Percentiles rank a stretch among this genome's conserved stretches.
Conservation (phyloP, 495 filamentous ascomycete species). For the Penicillium crystallinum region DNA sequence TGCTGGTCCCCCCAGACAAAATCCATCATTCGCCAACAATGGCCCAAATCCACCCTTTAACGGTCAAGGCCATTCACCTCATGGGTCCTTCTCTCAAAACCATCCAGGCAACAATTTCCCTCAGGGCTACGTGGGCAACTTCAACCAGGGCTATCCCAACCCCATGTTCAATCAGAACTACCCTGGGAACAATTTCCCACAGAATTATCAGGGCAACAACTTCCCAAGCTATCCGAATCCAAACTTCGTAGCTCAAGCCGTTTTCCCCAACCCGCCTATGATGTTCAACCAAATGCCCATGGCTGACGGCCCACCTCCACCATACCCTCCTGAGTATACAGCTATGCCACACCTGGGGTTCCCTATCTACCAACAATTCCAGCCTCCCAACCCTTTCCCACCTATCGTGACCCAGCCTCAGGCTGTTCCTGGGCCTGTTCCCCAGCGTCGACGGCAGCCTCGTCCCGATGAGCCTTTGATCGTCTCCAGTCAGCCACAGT, state of each 20-base stretch:
- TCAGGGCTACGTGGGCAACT: not conserved
- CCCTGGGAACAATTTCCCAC: not conserved
- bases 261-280: not conserved
- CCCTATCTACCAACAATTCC: not conserved
- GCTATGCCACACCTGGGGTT: not conserved
- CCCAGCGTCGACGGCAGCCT: not conserved
- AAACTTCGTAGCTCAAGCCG: not conserved
- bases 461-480: not conserved
- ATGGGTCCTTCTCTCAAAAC: not conserved
- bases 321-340: not conserved
- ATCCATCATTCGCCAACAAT: not conserved
- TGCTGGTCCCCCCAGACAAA: not conserved
- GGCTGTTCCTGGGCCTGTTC: not conserved
- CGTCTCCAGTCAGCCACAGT: constrained; percentile 3
- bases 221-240: not conserved
- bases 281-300: not conserved
- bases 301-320: not conserved
- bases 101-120: not conserved
- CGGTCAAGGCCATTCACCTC: not conserved
- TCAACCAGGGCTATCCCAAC: constrained; percentile 2
- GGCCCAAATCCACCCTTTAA: not conserved
- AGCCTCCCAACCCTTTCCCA: not conserved
- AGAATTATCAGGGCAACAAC: not conserved
- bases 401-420: not conserved
- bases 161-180: not conserved